Conservation (phyloP, 306 rosid species). For the Sophora flavescens region DNA sequence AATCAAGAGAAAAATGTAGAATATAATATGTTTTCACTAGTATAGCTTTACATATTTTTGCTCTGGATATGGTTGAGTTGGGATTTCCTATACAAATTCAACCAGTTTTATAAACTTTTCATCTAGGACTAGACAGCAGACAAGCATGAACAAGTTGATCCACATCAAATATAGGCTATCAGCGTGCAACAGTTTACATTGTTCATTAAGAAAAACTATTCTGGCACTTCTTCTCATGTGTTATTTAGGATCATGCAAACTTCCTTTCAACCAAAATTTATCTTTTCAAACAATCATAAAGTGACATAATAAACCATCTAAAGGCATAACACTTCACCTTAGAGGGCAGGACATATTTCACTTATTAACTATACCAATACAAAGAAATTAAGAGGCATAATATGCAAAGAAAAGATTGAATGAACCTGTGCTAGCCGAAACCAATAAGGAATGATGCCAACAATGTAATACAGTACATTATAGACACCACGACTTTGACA, state of each 20-base stretch:
- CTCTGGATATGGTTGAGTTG: neutral
- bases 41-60: conserved; percentile 2
- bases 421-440: conserved; percentile 71
- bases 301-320: neutral
- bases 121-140: conserved; percentile 8
- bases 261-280: conserved; percentile 17
- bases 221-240: neutral
- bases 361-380: neutral
- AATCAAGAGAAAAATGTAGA: neutral
- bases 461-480: conserved; percentile 55
- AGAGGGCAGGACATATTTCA: neutral
- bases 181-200: neutral
- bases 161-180: neutral
- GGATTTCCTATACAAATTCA: neutral
- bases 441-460: conserved; percentile 68
- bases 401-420: neutral
- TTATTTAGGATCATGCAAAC: neutral
- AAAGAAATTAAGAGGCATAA: neutral
- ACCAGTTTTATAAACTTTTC: neutral
- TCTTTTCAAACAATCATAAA: neutral
- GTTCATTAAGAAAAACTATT: neutral
- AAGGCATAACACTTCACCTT: conserved; percentile 15
- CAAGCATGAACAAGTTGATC: neutral
- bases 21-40: neutral
- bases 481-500: conserved; percentile 62